phyloP scores from a whole-genome alignment of 371 early-diverging fungal species.

The Lichtheimia corymbifera region DNA sequence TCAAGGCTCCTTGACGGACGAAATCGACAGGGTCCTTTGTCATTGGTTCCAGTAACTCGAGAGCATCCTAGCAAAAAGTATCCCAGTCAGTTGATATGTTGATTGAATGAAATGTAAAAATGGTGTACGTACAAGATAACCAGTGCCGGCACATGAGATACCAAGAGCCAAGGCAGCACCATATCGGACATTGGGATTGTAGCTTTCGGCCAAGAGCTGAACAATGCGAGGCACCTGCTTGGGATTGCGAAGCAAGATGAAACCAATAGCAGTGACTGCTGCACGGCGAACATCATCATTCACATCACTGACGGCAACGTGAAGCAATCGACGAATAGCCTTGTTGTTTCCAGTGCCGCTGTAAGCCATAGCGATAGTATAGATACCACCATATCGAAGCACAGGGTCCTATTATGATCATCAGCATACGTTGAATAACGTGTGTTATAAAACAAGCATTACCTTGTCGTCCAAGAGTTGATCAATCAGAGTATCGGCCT shows the following conservation, averaged over 20 bases:
- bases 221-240: constrained; percentile 96
- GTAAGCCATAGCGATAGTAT: constrained; percentile 97
- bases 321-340: constrained; percentile 91
- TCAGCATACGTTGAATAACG: not conserved
- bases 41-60: constrained; percentile 97
- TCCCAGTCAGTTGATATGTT: not conserved
- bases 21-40: constrained; percentile 96
- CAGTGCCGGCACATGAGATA: constrained; percentile 97
- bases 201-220: constrained; percentile 96
- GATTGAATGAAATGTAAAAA: not conserved
- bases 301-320: constrained; percentile 96
- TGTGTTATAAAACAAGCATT: constrained; percentile 3
- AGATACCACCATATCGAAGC: constrained; percentile 94
- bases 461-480: constrained; percentile 81
- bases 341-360: constrained; percentile 97
- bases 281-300: constrained; percentile 99
- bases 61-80: constrained; percentile 65
- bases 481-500: constrained; percentile 88
- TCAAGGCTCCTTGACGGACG: constrained; percentile 98
- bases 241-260: constrained; percentile 88
- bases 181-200: constrained; percentile 98
- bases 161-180: constrained; percentile 98
- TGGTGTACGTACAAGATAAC: constrained; percentile 55
- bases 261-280: constrained; percentile 97
- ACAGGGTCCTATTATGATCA: constrained; percentile 70